Evolutionary conservation across 306 rosid species (phyloP).

Genomic region (Urtica urens): DNA sequence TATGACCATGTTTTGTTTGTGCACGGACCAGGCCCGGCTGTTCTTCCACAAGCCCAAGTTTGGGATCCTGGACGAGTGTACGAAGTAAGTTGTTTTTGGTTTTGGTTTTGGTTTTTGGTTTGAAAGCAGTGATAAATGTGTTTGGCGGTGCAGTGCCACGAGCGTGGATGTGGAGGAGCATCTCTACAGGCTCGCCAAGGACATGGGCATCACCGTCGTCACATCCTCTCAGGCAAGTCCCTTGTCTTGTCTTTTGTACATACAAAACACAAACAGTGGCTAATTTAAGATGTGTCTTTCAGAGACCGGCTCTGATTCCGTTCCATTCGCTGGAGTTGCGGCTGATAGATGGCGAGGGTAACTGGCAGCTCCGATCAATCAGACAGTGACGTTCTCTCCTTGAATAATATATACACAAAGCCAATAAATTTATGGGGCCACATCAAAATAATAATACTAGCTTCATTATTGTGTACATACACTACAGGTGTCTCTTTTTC

Average conservation of each 20-base stretch:
- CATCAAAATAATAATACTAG: too few species aligned
- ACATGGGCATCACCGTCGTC: constrained; percentile 76
- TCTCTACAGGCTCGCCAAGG: constrained; percentile 74
- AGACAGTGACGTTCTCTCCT: too few species aligned
- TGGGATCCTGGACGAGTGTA: constrained; percentile 95
- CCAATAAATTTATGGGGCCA: too few species aligned
- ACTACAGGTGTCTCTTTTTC: too few species aligned
- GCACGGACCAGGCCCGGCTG: constrained; percentile 77
- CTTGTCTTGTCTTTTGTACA: background rate
- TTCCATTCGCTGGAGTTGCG: constrained; percentile 75
- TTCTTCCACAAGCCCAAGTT: constrained; percentile 92
- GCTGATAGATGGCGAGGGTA: constrained; percentile 94
- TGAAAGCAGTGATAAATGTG: background rate
- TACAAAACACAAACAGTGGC: background rate
- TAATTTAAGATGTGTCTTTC: constrained; percentile 9
- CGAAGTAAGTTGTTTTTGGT: constrained; percentile 75
- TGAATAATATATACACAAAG: too few species aligned
- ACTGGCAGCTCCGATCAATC: constrained; percentile 84
- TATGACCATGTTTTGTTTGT: constrained; percentile 10
- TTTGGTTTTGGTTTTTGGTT: constrained; percentile 5
- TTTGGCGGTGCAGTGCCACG: constrained; percentile 57
- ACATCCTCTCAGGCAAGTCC: constrained; percentile 90
- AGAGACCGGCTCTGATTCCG: constrained; percentile 98
- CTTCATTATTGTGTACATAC: too few species aligned
- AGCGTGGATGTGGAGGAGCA: constrained; percentile 97